Evolutionary conservation across 1,284 basidiomycete genomes (phyloP), one percentile per base, ranked within the genome.

Genomic region (Exobasidium cylindrosporum): DNA sequence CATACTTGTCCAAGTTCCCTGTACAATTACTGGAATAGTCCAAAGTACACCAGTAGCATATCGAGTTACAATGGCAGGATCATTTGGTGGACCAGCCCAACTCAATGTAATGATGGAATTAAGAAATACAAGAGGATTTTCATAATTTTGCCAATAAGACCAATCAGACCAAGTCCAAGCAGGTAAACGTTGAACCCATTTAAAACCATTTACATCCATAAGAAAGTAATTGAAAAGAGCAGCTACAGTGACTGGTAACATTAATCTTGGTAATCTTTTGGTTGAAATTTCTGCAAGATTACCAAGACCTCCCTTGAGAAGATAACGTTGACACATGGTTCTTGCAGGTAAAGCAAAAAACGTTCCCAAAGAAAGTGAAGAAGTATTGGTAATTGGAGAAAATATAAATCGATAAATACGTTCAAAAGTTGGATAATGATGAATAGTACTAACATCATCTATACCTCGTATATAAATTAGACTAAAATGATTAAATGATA

Each of bases 41-140:
- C 73, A 76, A 7, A 76, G 70, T 50, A 76, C 69, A 65, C 73
- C 73, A 0, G 73, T 76, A 23, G 73, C 73, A 31, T 76, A 76
- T 0, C 66, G 63, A 7, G 70, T 67, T 28, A 71, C 70, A 3
- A 72, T 58, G 1, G 66, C 65, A 4, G 73, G 73, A 47, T 60
- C 46, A 1, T 66, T 58, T 17, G 72, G 72, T 13, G 73, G 73
- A 10, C 60, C 52, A 3, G 71, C 65, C 65, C 69, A 76, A 71
- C 73, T 74, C 14, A 76, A 66, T 57, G 68, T 63, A 29, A 76
- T 65, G 35, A 65, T 72, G 35, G 65, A 66, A 47, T 74, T 60
- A 55, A 76, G 0, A 54, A 74, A 74, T 26, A 68, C 66, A 57
- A 68, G 64, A 61, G 70, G 59, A 47, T 72, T 72, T 60, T 68